These are phyloP conservation scores for Microstroma glucosiphilum DNA, from an alignment of 1,284 basidiomycete genomes.

Conservation along the genomic window DNA sequence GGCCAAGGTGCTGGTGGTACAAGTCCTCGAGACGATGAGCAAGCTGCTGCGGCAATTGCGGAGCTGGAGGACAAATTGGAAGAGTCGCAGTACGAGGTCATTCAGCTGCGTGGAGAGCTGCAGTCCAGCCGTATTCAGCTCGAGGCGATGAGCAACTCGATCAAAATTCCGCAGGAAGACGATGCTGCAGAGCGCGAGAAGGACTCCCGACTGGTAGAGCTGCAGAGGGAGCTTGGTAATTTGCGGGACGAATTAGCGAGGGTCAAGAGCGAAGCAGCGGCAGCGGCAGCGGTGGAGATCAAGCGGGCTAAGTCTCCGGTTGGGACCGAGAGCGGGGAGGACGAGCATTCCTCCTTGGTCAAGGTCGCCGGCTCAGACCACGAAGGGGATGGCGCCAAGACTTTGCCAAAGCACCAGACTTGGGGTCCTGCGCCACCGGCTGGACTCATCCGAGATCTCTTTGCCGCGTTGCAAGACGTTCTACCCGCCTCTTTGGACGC, in stretches of 20 bases:
- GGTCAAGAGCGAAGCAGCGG: neutral
- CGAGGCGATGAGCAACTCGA: conserved; percentile 7
- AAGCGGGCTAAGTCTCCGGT: conserved; percentile 1
- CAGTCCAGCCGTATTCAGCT: conserved; percentile 14
- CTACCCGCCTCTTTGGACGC: too few relatives aligned
- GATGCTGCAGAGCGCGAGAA: neutral
- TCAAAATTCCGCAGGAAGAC: neutral
- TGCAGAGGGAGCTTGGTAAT: conserved; percentile 40
- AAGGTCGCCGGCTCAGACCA: conserved; percentile 11
- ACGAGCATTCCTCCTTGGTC: conserved; percentile 9
- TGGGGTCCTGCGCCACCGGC: too few relatives aligned
- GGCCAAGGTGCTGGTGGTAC: conserved; percentile 3
- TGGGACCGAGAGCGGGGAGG: neutral
- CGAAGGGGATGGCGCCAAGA: neutral
- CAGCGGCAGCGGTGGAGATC: neutral
- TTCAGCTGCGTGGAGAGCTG: conserved; percentile 1
- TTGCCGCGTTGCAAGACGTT: too few relatives aligned
- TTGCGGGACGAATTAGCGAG: conserved; percentile 37
- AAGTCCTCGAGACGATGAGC: neutral
- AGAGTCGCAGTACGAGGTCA: neutral
- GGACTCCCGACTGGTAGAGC: conserved; percentile 10
- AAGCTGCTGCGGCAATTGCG: neutral
- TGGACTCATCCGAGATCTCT: too few relatives aligned
- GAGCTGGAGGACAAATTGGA: neutral
- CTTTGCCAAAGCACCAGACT: too few relatives aligned